phyloP scores from a whole-genome alignment of 2,329 filamentous ascomycete genomes.

The Lachnellula suecica region DNA sequence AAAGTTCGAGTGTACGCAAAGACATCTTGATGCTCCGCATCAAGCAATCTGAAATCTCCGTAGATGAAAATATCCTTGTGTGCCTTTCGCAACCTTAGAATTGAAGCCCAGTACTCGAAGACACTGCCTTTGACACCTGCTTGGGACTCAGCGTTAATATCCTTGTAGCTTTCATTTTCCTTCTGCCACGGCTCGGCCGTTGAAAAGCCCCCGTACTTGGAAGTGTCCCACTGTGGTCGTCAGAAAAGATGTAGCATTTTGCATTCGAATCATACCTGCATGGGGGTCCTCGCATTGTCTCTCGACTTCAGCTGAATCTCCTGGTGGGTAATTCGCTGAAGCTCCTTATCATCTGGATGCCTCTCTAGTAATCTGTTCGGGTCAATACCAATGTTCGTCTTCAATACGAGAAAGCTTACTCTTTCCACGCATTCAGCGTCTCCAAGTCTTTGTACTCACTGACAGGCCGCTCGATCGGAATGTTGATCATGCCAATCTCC shows the following conservation, averaged over 20 bases:
- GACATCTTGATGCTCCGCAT: slow-evolving; percentile 49
- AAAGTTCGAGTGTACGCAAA: slow-evolving; percentile 49
- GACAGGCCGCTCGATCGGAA: slow-evolving; percentile 56
- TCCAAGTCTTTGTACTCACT: slow-evolving; percentile 70
- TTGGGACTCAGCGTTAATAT: slow-evolving; percentile 63
- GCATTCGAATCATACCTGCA: slow-evolving; percentile 44
- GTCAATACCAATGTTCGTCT: background rate
- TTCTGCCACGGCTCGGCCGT: slow-evolving; percentile 65
- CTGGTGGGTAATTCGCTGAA: slow-evolving; percentile 38
- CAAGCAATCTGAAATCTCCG: slow-evolving; percentile 58
- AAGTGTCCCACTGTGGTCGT: slow-evolving; percentile 55
- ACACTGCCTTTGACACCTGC: slow-evolving; percentile 47
- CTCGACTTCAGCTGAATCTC: slow-evolving; percentile 59
- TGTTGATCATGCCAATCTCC: slow-evolving; percentile 58
- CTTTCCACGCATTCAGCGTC: slow-evolving; percentile 49
- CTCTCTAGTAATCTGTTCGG: slow-evolving; percentile 32
- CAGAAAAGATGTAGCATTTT: too few relatives aligned
- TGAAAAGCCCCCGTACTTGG: slow-evolving; percentile 64
- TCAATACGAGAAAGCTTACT: slow-evolving; percentile 21
- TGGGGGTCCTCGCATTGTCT: slow-evolving; percentile 70
- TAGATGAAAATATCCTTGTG: slow-evolving; percentile 66
- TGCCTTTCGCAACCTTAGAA: slow-evolving; percentile 60
- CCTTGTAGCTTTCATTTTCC: slow-evolving; percentile 59
- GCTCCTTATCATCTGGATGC: slow-evolving; percentile 37
- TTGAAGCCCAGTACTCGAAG: slow-evolving; percentile 59